Evolutionary conservation across 1,139 yeast genomes (phyloP), one percentile per base, ranked within the genome.

Genomic region (Debaryomyces coudertii): DNA sequence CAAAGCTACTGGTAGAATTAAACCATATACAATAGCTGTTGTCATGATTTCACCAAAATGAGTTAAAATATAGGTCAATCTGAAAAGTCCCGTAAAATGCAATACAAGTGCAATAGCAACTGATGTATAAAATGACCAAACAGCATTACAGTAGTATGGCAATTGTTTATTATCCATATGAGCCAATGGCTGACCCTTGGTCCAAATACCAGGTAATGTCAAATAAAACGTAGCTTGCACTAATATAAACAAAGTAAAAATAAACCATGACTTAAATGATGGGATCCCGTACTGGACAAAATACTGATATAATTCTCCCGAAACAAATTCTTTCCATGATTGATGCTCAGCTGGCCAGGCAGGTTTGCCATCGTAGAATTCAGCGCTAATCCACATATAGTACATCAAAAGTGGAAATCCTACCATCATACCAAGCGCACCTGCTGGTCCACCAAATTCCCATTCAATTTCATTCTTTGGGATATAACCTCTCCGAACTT

Each of bases 371-470:
- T 73, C 73, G 66, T 90, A 88, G 66, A 86, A 90, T 55, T 82
- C 79, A 49, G 95, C 93, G 61, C 92, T 80, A 48, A 92, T 83
- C 95, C 97, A 93, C 93, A 93, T 86, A 70, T 93, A 93, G 79
- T 87, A 89, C 99, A 93, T 93, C 61, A 95, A 76, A 44, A 85
- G 63, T 5, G 99, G 99, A 71, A 93, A 95, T 2, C 96, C 96
- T 41, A 80, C 62, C 84, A 93, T 83, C 97, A 93, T 92, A n/a
- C 93, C 90, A 15, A 84, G 49, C 36, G 90, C 97, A 45, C 99
- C 99, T n/a, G 76, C 64, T 18, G 96, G 87, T 0, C 98, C 99
- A 44, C 99, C 99, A 61, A 93, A 93, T 58, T 93, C 99, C 70
- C 82, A 89, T 60, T 85, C 92, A 51, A 74, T 71, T 44, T 74